Percentiles rank a stretch among this genome's conserved stretches.
Conservation (phyloP, 75 land plant genomes). For the Selaginella tamariscina region DNA sequence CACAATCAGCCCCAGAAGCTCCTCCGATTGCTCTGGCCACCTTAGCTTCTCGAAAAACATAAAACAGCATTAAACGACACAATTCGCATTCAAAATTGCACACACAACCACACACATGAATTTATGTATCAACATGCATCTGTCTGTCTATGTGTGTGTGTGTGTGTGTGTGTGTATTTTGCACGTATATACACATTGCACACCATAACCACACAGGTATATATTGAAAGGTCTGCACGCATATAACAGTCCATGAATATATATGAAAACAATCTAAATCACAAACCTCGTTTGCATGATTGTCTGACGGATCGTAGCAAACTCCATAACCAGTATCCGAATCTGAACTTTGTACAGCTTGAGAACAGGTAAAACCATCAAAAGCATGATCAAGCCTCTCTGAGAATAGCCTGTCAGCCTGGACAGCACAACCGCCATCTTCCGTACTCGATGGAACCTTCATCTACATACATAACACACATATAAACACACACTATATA, state of each 20-base stretch:
- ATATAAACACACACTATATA: too few relatives aligned
- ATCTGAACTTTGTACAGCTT: neutral
- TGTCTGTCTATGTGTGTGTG: too few relatives aligned
- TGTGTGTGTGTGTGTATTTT: too few relatives aligned
- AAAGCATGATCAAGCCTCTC: neutral
- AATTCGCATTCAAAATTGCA: too few relatives aligned
- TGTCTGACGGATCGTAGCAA: neutral
- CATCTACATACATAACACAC: too few relatives aligned
- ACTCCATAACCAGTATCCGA: neutral
- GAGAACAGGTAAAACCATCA: neutral
- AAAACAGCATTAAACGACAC: too few relatives aligned
- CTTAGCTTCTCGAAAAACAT: constrained; percentile 36
- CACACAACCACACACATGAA: too few relatives aligned
- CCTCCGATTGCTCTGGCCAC: constrained; percentile 98
- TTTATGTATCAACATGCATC: too few relatives aligned
- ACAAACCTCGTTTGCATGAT: neutral
- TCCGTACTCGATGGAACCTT: neutral
- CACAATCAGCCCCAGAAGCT: constrained; percentile 82
- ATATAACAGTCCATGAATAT: neutral
- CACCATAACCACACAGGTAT: too few relatives aligned
- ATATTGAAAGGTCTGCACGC: too few relatives aligned
- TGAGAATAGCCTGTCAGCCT: neutral
- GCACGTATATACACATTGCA: too few relatives aligned
- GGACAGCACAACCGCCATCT: neutral
- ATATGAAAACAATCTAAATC: neutral